phyloP scores from a whole-genome alignment of 2,329 filamentous ascomycete genomes.

The Shiraia bambusicola region DNA sequence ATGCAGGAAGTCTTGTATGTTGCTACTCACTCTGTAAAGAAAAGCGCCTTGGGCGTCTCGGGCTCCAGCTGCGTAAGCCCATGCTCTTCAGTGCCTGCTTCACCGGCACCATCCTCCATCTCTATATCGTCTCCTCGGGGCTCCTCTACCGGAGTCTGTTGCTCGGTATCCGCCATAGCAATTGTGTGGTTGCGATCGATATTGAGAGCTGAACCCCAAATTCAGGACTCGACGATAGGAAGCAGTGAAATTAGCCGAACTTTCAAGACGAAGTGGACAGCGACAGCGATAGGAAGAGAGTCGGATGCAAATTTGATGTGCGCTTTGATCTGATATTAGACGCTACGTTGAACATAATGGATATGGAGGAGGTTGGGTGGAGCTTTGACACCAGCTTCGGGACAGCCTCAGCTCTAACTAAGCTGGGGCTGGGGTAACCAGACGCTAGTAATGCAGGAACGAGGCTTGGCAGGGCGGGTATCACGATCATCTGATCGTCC shows the following conservation, averaged over 20 bases:
- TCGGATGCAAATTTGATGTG: too few relatives aligned
- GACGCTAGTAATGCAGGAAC: too few relatives aligned
- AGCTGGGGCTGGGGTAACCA: not conserved
- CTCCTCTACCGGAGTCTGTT: conserved; percentile 32
- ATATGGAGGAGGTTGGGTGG: not conserved
- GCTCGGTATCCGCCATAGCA: conserved; percentile 35
- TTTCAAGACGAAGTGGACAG: too few relatives aligned
- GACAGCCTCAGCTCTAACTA: conserved; percentile 3
- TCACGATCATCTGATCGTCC: too few relatives aligned
- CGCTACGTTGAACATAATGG: not conserved
- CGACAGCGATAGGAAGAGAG: too few relatives aligned
- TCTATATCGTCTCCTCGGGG: conserved; percentile 50
- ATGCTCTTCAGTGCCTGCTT: conserved; percentile 28
- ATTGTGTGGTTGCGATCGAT: conserved; percentile 2
- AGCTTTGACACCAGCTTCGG: conserved; percentile 1
- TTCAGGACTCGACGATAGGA: too few relatives aligned
- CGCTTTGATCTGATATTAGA: too few relatives aligned
- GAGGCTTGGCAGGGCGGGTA: too few relatives aligned
- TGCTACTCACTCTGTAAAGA: conserved; percentile 49
- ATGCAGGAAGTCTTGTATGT: not conserved
- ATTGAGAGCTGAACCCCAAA: too few relatives aligned
- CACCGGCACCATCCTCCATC: conserved; percentile 45
- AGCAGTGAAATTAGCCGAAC: too few relatives aligned
- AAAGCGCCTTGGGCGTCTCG: conserved; percentile 43
- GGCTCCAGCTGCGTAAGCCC: conserved; percentile 49